Evolutionary conservation across 345 rosid genomes (phyloP).

Genomic region (Aurinia saxatilis): DNA sequence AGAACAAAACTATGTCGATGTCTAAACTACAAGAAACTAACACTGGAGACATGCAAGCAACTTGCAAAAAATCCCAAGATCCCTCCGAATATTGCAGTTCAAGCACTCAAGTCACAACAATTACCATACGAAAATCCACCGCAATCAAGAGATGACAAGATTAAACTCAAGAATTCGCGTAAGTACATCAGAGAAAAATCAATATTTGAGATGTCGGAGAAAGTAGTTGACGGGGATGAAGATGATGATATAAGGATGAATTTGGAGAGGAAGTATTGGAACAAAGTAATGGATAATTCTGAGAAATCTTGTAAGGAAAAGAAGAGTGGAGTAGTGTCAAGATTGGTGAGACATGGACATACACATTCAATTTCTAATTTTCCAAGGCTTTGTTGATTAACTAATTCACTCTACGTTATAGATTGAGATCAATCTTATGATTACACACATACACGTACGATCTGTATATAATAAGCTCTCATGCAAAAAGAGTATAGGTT

Average conservation of each 20-base stretch:
- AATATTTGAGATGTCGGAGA: constrained; percentile 19
- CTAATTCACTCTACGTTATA: neutral
- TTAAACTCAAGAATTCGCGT: neutral
- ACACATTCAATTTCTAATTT: constrained; percentile 23
- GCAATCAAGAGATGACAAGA: constrained; percentile 17
- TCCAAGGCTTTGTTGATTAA: constrained; percentile 49
- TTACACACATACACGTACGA: neutral
- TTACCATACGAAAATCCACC: constrained; percentile 11
- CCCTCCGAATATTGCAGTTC: constrained; percentile 60
- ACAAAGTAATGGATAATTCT: constrained; percentile 24
- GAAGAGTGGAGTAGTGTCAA: constrained; percentile 52
- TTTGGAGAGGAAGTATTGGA: constrained; percentile 17
- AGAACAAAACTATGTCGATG: constrained; percentile 60
- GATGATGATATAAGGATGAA: constrained; percentile 35
- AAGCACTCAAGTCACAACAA: constrained; percentile 61
- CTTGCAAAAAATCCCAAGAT: constrained; percentile 76
- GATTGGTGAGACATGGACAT: constrained; percentile 33
- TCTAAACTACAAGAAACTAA: constrained; percentile 61
- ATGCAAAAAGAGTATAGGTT: constrained; percentile 6
- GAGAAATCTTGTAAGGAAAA: constrained; percentile 50
- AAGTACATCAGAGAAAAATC: constrained; percentile 23
- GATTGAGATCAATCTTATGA: neutral
- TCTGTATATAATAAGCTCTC: neutral
- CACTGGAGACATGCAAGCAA: constrained; percentile 62
- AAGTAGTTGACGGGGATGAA: constrained; percentile 10